phyloP scores from a whole-genome alignment of 2,329 filamentous ascomycete species.

The Scorias spongiosa region DNA sequence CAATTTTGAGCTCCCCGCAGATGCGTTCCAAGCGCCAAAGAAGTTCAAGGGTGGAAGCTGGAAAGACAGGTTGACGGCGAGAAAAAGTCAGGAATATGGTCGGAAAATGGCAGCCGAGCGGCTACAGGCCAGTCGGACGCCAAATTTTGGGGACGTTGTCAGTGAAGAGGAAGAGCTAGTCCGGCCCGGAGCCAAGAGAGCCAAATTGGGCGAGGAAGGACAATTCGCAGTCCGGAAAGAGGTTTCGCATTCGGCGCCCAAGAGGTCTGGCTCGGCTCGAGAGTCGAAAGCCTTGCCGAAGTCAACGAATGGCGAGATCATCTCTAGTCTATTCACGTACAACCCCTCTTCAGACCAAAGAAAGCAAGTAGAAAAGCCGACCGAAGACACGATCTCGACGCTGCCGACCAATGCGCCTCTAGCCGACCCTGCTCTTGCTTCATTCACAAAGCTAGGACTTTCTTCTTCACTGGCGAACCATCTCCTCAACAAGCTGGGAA shows the following conservation, averaged over 20 bases:
- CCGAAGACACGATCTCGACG: slow-evolving; percentile 34
- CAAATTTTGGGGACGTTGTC: slow-evolving; percentile 7
- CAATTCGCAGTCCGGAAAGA: slow-evolving; percentile 6
- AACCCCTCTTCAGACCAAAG: slow-evolving; percentile 59
- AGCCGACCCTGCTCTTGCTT: slow-evolving; percentile 57
- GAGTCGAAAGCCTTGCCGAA: slow-evolving; percentile 3
- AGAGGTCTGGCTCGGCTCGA: slow-evolving; percentile 2
- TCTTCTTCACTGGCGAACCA: slow-evolving; percentile 69
- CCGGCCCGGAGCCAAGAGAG: slow-evolving; percentile 6
- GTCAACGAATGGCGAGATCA: slow-evolving; percentile 32
- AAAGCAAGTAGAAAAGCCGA: slow-evolving; percentile 24
- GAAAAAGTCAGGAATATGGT: slow-evolving; percentile 47
- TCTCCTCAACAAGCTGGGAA: slow-evolving; percentile 66
- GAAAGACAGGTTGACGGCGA: slow-evolving; percentile 73
- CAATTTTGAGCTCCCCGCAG: slow-evolving; percentile 64
- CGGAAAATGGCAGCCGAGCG: slow-evolving; percentile 25
- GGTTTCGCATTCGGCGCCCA: slow-evolving; percentile 5
- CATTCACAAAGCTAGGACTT: slow-evolving; percentile 73
- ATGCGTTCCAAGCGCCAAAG: slow-evolving; percentile 48
- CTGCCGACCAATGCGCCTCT: slow-evolving; percentile 85
- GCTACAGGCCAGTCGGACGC: slow-evolving; percentile 1
- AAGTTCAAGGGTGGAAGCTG: slow-evolving; percentile 81
- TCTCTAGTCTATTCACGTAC: slow-evolving; percentile 83
- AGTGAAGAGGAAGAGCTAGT: slow-evolving; percentile 10
- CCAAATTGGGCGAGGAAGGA: slow-evolving; percentile 6